Conservation (phyloP, 306 rosid genomes). For the Rubus idaeus region DNA sequence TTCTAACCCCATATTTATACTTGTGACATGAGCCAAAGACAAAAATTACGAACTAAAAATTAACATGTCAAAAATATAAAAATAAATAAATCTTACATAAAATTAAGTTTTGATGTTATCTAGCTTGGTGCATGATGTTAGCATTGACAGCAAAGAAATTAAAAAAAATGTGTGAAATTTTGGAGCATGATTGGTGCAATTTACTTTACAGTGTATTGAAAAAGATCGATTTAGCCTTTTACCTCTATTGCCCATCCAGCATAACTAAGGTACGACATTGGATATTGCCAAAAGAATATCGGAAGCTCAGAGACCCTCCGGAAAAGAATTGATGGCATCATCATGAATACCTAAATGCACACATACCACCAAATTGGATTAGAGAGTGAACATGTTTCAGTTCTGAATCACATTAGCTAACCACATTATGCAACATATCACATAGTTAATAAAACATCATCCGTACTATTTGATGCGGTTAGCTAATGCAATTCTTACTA, state of each 20-base stretch:
- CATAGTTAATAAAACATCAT: neutral
- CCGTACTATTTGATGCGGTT: neutral
- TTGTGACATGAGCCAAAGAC: too few species aligned
- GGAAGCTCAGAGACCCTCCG: conserved; percentile 43
- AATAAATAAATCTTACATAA: too few species aligned
- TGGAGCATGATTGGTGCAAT: too few species aligned
- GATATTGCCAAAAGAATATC: conserved; percentile 53
- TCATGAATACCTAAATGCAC: conserved; percentile 40
- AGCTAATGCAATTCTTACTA: neutral
- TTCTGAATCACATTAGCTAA: neutral
- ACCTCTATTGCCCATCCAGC: conserved; percentile 51
- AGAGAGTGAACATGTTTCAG: neutral
- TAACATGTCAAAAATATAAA: too few species aligned
- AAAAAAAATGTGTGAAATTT: too few species aligned
- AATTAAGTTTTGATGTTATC: too few species aligned
- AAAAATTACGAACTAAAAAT: too few species aligned
- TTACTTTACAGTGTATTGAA: neutral
- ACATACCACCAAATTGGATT: neutral
- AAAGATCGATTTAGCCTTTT: neutral
- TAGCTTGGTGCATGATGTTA: too few species aligned
- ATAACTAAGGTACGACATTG: conserved; percentile 56
- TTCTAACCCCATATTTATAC: too few species aligned
- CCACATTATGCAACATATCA: neutral
- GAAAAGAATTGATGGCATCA: conserved; percentile 46
- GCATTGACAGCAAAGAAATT: too few species aligned